These are phyloP conservation scores for Plasmodium inui DNA, from an alignment of 169 alveolate genomes.

Conservation along the genomic window DNA sequence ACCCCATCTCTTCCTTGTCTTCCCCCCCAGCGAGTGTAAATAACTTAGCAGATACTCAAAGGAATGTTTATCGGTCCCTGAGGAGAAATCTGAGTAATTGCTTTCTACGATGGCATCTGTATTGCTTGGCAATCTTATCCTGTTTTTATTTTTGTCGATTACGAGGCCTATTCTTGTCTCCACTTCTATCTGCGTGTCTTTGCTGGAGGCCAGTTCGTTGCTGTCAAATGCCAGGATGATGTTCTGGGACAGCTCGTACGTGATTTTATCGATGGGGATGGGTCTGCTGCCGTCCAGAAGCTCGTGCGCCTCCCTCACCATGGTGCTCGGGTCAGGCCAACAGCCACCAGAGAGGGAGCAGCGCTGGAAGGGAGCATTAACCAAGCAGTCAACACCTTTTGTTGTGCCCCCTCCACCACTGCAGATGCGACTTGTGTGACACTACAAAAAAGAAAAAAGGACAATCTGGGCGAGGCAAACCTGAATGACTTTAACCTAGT, in stretches of 20 bases:
- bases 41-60: constrained; percentile 54
- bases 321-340: background rate
- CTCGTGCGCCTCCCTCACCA: constrained; percentile 76
- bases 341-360: no score
- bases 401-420: background rate
- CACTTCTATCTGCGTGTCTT: constrained; percentile 51
- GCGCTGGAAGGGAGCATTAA: no score
- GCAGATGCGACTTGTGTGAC: background rate
- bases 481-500: no score
- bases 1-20: background rate
- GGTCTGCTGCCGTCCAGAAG: constrained; percentile 75
- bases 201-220: constrained; percentile 19
- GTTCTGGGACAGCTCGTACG: constrained; percentile 66
- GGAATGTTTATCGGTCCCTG: constrained; percentile 56
- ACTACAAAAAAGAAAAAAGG: background rate
- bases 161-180: constrained; percentile 69
- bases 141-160: constrained; percentile 50
- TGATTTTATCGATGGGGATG: constrained; percentile 64
- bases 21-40: constrained; percentile 21
- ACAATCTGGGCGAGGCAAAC: no score
- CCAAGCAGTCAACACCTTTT: background rate
- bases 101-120: constrained; percentile 70
- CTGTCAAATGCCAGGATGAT: constrained; percentile 64
- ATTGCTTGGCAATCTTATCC: constrained; percentile 57
- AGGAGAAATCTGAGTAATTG: constrained; percentile 54